These are phyloP conservation scores for Ophiostoma australiae DNA, from an alignment of 2,329 filamentous ascomycete species.

Conservation along the genomic window DNA sequence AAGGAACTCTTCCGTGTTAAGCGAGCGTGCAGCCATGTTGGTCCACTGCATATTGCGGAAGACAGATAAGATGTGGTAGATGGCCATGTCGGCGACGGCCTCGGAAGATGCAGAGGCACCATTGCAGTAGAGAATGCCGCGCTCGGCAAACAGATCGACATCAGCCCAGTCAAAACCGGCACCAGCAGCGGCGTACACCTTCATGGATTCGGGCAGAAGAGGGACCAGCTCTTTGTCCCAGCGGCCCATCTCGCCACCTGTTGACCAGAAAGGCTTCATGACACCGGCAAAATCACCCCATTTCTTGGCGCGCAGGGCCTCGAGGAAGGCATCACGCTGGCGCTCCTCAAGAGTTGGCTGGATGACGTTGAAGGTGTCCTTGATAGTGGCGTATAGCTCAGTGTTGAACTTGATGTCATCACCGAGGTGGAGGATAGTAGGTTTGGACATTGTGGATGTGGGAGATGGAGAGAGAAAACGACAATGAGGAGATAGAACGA, in stretches of 20 bases:
- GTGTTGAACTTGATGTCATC: constrained; percentile 54
- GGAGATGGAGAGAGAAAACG: background rate
- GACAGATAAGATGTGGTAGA: constrained; percentile 63
- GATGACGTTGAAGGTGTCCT: constrained; percentile 45
- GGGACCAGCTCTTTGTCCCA: constrained; percentile 30
- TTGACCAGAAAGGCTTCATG: constrained; percentile 28
- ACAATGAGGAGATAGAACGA: background rate
- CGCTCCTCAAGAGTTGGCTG: constrained; percentile 44
- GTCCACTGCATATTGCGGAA: constrained; percentile 66
- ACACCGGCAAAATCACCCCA: constrained; percentile 54
- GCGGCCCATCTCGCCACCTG: constrained; percentile 30
- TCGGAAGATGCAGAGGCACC: constrained; percentile 65
- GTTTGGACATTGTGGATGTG: constrained; percentile 16
- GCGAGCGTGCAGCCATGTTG: constrained; percentile 43
- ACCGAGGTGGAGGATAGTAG: constrained; percentile 65
- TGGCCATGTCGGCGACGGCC: constrained; percentile 65
- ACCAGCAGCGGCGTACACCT: constrained; percentile 60
- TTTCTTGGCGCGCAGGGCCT: constrained; percentile 45
- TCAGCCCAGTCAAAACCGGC: constrained; percentile 65
- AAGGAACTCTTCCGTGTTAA: constrained; percentile 28
- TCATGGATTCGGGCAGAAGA: constrained; percentile 53
- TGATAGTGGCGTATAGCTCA: constrained; percentile 43
- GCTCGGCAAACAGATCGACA: constrained; percentile 55
- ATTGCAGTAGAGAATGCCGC: constrained; percentile 67
- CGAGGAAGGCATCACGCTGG: constrained; percentile 45